These are phyloP conservation scores for Bretziella fagacearum DNA, from an alignment of 2,329 filamentous ascomycete genomes.

Conservation along the genomic window DNA sequence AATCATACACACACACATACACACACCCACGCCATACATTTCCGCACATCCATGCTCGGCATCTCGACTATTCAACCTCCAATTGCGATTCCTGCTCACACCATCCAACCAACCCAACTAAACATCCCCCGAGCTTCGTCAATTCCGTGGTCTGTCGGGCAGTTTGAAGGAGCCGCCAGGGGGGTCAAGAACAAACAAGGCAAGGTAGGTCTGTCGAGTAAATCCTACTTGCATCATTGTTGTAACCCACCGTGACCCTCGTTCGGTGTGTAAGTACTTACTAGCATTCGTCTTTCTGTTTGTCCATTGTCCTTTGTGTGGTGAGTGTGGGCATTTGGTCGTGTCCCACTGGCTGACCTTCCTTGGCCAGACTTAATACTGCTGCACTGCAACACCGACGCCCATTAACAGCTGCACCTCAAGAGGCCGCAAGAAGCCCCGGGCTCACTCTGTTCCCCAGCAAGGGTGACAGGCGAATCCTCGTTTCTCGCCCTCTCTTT, in stretches of 20 bases:
- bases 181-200: too few species aligned
- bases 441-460: neutral
- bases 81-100: neutral
- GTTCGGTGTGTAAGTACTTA: neutral
- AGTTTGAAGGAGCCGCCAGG: too few species aligned
- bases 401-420: neutral
- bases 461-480: neutral
- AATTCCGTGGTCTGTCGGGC: too few species aligned
- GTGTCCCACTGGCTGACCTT: too few species aligned
- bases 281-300: neutral
- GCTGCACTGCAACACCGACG: neutral
- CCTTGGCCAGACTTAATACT: too few species aligned
- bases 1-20: neutral
- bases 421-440: neutral
- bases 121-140: too few species aligned
- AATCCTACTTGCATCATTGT: slow-evolving; percentile 1
- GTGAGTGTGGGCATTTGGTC: too few species aligned
- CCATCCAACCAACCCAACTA: neutral
- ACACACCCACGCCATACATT: too few species aligned
- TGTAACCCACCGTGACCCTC: neutral
- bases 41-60: too few species aligned
- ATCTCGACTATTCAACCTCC: neutral
- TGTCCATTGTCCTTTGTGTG: neutral
- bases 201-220: neutral
- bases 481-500: too few species aligned